Base-by-base conservation (phyloP, 257 asterid genomes). In the Capsicum chinense region DNA sequence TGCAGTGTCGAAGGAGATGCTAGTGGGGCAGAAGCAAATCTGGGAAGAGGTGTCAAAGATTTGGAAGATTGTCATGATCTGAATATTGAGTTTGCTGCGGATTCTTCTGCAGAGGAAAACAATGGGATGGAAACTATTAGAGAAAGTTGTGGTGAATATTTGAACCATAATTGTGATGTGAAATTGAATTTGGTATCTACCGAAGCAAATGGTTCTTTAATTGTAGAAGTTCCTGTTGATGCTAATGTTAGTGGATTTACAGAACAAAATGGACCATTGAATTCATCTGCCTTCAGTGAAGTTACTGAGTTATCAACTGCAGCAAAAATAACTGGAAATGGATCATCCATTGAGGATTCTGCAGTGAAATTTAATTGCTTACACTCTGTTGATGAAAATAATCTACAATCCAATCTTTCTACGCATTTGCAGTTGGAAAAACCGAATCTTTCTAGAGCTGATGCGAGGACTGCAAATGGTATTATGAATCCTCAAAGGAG, bases 191-290 rank as follows among this genome's bases (percentile, higher is more conserved):
- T 74, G 80, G 60, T 50, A 74, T 19, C 62, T 50, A 26, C 80
- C 7, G 62, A 74, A 74, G 80, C 19, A 74, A 66, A 69, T 73
- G 90, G 84, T 82, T 76, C 83, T 86, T 91, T 88, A 13, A 62
- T 73, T 54, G 85, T 76, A 85, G 97, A 93, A 60, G 88, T 92
- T 85, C 89, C 89, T 44, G 87, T 89, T 84, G 91, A 85, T 66
- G 94, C 90, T 66, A 81, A 84, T 56, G 78, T 78, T 83, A 88
- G 90, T 83, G 91, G 79, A 80, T 84, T 87, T 74, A 47, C 37
- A 47, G 79, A 15, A 56, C 84, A 64, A 81, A 82, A 80, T 76
- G 84, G 79, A 64, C 80, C 89, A 64, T 74, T 15, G 13, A 33
- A 86, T 80, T 78, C 79, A 47, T 42, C 73, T 64, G 74, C 76